phyloP scores from a whole-genome alignment of 768 basidiomycete species.

The Coprinellus micaceus region DNA sequence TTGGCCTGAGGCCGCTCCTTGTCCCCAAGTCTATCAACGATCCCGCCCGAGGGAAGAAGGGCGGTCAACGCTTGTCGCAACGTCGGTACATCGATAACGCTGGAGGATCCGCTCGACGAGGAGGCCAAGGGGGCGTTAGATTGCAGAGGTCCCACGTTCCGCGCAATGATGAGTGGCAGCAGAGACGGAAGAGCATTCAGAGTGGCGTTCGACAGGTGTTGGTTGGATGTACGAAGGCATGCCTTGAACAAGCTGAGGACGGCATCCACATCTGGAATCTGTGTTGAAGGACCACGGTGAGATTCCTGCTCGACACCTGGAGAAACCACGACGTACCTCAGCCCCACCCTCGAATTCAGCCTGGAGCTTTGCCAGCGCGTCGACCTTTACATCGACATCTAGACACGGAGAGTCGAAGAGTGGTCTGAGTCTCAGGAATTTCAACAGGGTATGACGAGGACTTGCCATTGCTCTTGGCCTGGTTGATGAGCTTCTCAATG shows the following conservation, averaged over 20 bases:
- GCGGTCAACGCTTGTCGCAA: conserved; percentile 67
- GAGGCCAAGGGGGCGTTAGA: conserved; percentile 42
- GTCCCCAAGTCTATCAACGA: conserved; percentile 83
- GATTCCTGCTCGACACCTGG: background rate
- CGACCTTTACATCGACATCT: conserved; percentile 82
- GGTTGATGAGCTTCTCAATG: conserved; percentile 59
- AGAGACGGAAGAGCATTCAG: conserved; percentile 65
- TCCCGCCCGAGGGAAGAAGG: conserved; percentile 71
- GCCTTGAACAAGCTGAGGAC: conserved; percentile 68
- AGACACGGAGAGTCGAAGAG: conserved; percentile 5
- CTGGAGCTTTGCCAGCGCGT: conserved; percentile 77
- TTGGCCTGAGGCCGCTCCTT: conserved; percentile 69
- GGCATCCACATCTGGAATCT: conserved; percentile 74
- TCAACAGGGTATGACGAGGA: conserved; percentile 1
- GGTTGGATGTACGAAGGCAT: conserved; percentile 76
- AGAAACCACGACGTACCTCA: conserved; percentile 47
- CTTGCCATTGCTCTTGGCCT: conserved; percentile 64
- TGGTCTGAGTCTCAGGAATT: background rate
- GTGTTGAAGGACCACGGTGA: conserved; percentile 1
- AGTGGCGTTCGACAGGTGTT: conserved; percentile 76
- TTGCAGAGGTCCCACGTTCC: conserved; percentile 12
- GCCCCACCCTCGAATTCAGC: conserved; percentile 65
- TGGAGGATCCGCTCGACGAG: conserved; percentile 36
- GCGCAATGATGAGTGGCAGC: conserved; percentile 58
- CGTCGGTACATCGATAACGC: conserved; percentile 48